Base-by-base conservation (phyloP, 2,329 filamentous ascomycete genomes). In the Fusarium begoniae region DNA sequence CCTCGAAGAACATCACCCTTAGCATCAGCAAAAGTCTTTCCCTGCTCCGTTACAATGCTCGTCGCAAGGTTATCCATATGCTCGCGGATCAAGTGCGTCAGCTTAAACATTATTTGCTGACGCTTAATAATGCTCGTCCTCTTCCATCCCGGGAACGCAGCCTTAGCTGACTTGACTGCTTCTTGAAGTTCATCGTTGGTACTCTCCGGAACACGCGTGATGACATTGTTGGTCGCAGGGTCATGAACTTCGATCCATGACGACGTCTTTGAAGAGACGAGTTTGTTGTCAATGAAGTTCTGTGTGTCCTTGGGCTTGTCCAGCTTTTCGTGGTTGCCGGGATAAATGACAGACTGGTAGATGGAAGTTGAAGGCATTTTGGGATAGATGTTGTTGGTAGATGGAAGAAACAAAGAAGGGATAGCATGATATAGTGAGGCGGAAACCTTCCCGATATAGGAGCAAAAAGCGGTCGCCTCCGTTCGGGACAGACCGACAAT, bases 71-170 rank as follows among this genome's bases (percentile, higher is more conserved):
- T 87, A 78, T 94, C 92, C 92, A 92, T 94, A 82, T 94, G 90
- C 82, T 94, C 90, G n/a, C 91, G 85, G 79, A 95, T 92, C 80
- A 94, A 83, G 17, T 86, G 86, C 35, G 92, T 91, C 73, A 93
- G 92, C 82, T 91, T 92, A 85, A 94, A 94, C 90, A 94, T 93
- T 82, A 94, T 90, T 82, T 92, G 90, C 85, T 94, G 92, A 63
- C 92, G 86, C 67, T 88, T 85, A 70, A 94, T 87, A 67, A 94
- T 83, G 81, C 89, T 92, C 17, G 89, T 93, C 61, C 85, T 85
- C 75, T 85, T 88, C 92, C 92, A 94, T 41, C 84, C 84, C 28
- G 90, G 89, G 78, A 93, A 94, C 1, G 92, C 92, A 81, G 89
- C 90, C 82, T 91, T 84, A 2, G 92, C 92, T 77, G 91, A 92